Evolutionary conservation across 257 asterid species (phyloP).

Genomic region (Thymus quinquecostatus): DNA sequence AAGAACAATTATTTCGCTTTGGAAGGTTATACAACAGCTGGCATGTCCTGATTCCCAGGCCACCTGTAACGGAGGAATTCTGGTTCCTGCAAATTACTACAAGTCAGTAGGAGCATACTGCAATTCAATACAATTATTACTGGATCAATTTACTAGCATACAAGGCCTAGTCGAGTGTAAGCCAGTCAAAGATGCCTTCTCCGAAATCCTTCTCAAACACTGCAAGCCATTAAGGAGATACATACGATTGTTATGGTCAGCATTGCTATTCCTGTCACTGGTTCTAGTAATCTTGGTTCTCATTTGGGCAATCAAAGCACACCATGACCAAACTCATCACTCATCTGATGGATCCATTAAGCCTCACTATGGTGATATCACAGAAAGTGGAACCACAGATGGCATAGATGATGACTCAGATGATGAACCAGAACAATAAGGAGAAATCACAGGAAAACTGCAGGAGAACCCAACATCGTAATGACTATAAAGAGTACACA

Average conservation of each 20-base stretch:
- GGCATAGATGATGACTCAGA: constrained; percentile 8
- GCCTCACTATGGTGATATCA: constrained; percentile 37
- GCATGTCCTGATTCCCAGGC: constrained; percentile 63
- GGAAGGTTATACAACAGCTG: constrained; percentile 49
- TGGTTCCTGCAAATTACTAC: constrained; percentile 48
- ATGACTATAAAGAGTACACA: constrained; percentile 15
- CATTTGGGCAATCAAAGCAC: constrained; percentile 50
- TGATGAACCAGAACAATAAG: neutral
- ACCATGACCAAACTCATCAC: constrained; percentile 38
- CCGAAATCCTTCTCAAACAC: constrained; percentile 60
- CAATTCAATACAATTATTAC: constrained; percentile 57
- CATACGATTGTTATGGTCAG: constrained; percentile 53
- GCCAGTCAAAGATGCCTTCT: constrained; percentile 62
- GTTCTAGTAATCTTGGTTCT: constrained; percentile 59
- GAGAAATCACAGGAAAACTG: constrained; percentile 15
- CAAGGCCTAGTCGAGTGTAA: constrained; percentile 67
- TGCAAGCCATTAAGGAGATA: constrained; percentile 71
- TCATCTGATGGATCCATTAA: constrained; percentile 50
- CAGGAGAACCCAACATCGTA: constrained; percentile 7
- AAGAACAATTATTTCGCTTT: constrained; percentile 13
- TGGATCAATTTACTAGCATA: constrained; percentile 71
- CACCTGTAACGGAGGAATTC: constrained; percentile 71
- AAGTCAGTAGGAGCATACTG: constrained; percentile 54
- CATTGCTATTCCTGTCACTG: constrained; percentile 55
- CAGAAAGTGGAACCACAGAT: constrained; percentile 45